These are phyloP conservation scores for Vitis riparia DNA, from an alignment of 164 flowering plant species.

Conservation along the genomic window DNA sequence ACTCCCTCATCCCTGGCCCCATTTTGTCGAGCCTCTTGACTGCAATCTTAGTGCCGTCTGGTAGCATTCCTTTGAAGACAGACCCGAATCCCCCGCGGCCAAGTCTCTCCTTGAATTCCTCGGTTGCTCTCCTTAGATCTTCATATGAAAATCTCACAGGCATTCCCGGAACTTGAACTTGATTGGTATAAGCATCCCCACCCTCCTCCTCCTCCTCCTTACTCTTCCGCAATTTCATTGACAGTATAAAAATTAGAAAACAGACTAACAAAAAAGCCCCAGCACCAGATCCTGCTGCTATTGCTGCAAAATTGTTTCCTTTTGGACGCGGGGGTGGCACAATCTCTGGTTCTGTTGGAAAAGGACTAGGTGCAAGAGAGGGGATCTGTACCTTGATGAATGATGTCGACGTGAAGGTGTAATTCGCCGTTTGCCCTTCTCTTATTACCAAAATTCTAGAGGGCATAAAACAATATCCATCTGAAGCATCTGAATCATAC, in stretches of 20 bases:
- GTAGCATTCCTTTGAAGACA: slow-evolving; percentile 2
- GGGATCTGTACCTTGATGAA: slow-evolving; percentile 10
- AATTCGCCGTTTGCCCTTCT: background rate
- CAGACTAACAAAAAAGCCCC: no score
- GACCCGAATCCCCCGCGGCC: slow-evolving; percentile 4
- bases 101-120: slow-evolving; percentile 3
- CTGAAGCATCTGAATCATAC: slow-evolving; percentile 1
- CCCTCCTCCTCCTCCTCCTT: no score
- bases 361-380: no score
- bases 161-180: slow-evolving; percentile 1
- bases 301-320: no score
- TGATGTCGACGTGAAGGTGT: background rate
- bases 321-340: background rate
- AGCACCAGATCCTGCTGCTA: no score
- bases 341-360: background rate
- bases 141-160: slow-evolving; percentile 1
- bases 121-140: slow-evolving; percentile 1
- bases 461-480: slow-evolving; percentile 1
- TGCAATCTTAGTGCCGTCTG: background rate
- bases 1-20: slow-evolving; percentile 5
- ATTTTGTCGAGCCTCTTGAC: slow-evolving; percentile 2
- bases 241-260: no score
- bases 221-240: no score
- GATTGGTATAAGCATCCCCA: no score
- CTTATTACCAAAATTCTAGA: background rate